Evolutionary conservation across 768 basidiomycete genomes (phyloP).

Genomic region (Psilocybe cubensis): DNA sequence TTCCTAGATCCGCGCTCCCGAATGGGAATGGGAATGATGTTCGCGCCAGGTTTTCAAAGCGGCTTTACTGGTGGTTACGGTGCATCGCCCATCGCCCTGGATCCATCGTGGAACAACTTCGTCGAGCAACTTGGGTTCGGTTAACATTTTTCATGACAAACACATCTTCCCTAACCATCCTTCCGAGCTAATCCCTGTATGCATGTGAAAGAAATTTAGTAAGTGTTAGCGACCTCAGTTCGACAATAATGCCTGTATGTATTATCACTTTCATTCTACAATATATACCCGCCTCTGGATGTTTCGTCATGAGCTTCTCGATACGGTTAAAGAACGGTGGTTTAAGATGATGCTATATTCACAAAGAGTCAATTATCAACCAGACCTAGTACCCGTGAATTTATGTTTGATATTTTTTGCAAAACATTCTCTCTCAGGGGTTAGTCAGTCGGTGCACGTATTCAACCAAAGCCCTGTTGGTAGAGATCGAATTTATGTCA

Average conservation of each 20-base stretch:
- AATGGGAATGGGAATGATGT: too few relatives aligned
- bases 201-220: not conserved
- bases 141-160: slow-evolving; percentile 12
- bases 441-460: slow-evolving; percentile 39
- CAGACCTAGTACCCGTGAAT: not conserved
- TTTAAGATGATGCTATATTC: not conserved
- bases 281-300: not conserved
- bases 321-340: not conserved
- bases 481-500: not conserved
- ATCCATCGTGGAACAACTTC: slow-evolving; percentile 69
- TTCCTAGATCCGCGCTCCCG: slow-evolving; percentile 1
- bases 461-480: slow-evolving; percentile 41
- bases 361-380: not conserved
- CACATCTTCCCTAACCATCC: not conserved
- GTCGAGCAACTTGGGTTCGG: slow-evolving; percentile 70
- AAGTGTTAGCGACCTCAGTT: not conserved
- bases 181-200: not conserved
- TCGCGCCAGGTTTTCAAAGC: slow-evolving; percentile 16
- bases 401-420: not conserved
- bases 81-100: slow-evolving; percentile 36
- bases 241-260: not conserved
- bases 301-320: not conserved
- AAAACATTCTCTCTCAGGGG: slow-evolving; percentile 19
- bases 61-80: slow-evolving; percentile 19
- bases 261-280: not conserved